These are phyloP conservation scores for Lasiosphaeria hispida DNA, from an alignment of 495 filamentous ascomycete species.

Conservation along the genomic window DNA sequence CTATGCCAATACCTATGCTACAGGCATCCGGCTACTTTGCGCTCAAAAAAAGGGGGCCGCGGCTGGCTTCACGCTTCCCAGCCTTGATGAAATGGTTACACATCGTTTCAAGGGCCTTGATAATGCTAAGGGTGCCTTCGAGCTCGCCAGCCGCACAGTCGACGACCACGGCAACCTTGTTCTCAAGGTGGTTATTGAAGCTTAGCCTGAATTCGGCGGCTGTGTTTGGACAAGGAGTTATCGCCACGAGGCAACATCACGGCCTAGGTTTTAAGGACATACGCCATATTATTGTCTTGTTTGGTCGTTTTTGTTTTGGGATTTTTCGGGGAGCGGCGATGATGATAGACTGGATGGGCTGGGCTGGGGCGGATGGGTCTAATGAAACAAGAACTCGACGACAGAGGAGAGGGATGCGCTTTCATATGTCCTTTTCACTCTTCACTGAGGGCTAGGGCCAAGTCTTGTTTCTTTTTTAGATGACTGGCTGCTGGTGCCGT, in stretches of 20 bases:
- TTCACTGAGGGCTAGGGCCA: too few species aligned
- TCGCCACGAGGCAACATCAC: too few species aligned
- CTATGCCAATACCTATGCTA: constrained; percentile 82
- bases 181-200: constrained; percentile 80
- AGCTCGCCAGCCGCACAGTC: constrained; percentile 74
- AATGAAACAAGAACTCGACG: too few species aligned
- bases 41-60: constrained; percentile 49
- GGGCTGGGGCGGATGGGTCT: too few species aligned
- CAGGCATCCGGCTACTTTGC: constrained; percentile 68
- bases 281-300: too few species aligned
- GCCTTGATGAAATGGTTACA: constrained; percentile 68
- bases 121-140: constrained; percentile 66
- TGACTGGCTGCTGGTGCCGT: background rate
- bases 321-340: too few species aligned
- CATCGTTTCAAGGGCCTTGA: constrained; percentile 71
- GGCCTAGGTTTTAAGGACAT: too few species aligned
- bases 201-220: constrained; percentile 18
- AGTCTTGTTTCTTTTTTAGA: background rate
- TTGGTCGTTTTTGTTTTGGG: too few species aligned
- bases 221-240: too few species aligned
- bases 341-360: too few species aligned
- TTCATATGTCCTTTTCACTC: too few species aligned
- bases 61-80: constrained; percentile 55
- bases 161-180: constrained; percentile 76
- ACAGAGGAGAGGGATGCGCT: too few species aligned